Base-by-base conservation (phyloP, 2,329 filamentous ascomycete species). In the Akanthomyces lecanii region DNA sequence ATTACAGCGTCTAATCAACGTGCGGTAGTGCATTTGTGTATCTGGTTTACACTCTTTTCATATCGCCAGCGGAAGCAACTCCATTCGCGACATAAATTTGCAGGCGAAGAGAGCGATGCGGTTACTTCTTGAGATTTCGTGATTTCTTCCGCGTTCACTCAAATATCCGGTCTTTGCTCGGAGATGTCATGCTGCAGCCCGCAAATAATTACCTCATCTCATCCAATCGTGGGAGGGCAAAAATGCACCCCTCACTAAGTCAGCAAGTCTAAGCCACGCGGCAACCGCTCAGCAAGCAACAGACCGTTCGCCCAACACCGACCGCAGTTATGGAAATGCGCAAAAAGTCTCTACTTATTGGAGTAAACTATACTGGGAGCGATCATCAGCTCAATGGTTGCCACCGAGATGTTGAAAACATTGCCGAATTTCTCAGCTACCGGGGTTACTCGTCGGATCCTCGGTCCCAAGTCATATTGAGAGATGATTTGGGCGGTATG, bases 331-430 rank as follows among this genome's bases (percentile, higher is more conserved):
- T 62, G 61, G 52, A 48, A 51, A 50, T 62, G 53, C 51, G 44
- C 18, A 62, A 62, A 28, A 85, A 85, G 72, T 82, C 82, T 12
- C 75, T 85, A 45, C 73, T 85, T 53, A 84, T 85, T 64, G 84
- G 84, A 57, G 85, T 86, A 76, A 87, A 87, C 75, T 87, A 86
- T 73, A 82, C 83, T 66, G 79, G 81, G 62, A 81, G 84, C 69
- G 72, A 79, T 45, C 82, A 82, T 53, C 80, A 85, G 74, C 78
- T 87, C 50, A 76, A 81, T 64, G 84, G 84, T 36, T 87, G 84
- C 71, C 85, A 85, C 74, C 84, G 84, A 71, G 82, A 85, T 69
- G 82, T 85, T 50, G 83, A 84, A 75, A 85, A 85, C 72, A 81
- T 85, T 78, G 82, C 81, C 62, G 77, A 75, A 61, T 85, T 84